Percentiles rank a stretch among this genome's conserved stretches.
These are phyloP conservation scores for Coniochaeta ligniaria DNA, from an alignment of 2,329 filamentous ascomycete species.

Conservation along the genomic window DNA sequence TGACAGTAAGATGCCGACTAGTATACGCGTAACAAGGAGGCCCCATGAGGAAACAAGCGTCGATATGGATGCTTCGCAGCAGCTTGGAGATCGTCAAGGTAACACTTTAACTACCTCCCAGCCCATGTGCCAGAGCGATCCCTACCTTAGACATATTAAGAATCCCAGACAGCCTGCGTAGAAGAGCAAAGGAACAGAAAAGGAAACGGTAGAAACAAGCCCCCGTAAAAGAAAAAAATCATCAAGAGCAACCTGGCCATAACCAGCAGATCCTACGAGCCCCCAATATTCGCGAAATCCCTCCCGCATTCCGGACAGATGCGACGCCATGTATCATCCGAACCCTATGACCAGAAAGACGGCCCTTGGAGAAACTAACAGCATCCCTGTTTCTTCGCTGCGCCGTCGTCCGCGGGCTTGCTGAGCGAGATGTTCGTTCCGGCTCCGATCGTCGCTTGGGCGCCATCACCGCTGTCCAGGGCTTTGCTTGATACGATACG, in stretches of 20 bases:
- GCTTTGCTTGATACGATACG: slow-evolving; percentile 98
- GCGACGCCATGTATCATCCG: slow-evolving; percentile 1
- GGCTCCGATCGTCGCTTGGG: slow-evolving; percentile 71
- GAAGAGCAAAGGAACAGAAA: not conserved
- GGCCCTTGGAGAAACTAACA: slow-evolving; percentile 46
- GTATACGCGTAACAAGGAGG: not conserved
- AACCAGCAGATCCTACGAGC: slow-evolving; percentile 1
- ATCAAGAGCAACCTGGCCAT: slow-evolving; percentile 1
- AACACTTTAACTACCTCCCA: not conserved
- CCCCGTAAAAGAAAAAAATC: not conserved
- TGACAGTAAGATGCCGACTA: not conserved
- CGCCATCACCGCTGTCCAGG: slow-evolving; percentile 79
- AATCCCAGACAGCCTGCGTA: not conserved
- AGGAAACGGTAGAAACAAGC: not conserved
- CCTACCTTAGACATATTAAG: not conserved
- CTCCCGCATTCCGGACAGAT: slow-evolving; percentile 6
- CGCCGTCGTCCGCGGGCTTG: slow-evolving; percentile 70
- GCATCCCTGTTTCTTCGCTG: slow-evolving; percentile 74
- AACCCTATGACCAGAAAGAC: slow-evolving; percentile 2
- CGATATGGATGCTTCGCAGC: not conserved
- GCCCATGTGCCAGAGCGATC: not conserved
- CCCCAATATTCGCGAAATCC: not conserved
- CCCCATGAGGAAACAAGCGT: not conserved
- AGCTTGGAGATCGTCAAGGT: not conserved
- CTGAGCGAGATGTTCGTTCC: slow-evolving; percentile 81